Evolutionary conservation across 2,329 filamentous ascomycete genomes (phyloP).

Genomic region (Dactylellina drechsleri): DNA sequence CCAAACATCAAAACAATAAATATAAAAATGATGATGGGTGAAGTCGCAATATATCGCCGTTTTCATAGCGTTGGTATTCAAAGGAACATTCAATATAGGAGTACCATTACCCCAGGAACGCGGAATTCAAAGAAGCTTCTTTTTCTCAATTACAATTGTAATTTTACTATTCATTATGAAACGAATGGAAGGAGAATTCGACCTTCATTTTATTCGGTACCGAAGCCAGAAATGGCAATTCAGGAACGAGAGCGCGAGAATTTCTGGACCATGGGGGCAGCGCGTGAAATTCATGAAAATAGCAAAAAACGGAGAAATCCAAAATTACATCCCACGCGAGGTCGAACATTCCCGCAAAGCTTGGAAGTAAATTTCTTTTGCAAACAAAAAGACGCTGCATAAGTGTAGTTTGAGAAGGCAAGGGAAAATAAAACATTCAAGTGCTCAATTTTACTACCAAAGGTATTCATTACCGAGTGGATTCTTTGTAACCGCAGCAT

Average conservation of each 20-base stretch:
- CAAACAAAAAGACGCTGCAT: too few species aligned
- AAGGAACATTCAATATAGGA: too few species aligned
- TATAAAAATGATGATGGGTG: too few species aligned
- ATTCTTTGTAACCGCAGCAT: slow-evolving; percentile 30
- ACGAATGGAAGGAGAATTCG: not conserved
- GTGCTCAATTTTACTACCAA: not conserved
- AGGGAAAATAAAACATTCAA: not conserved
- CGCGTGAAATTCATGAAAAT: slow-evolving; percentile 11
- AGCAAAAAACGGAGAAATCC: slow-evolving; percentile 22
- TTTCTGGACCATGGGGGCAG: not conserved
- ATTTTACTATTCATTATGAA: not conserved
- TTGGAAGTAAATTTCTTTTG: too few species aligned
- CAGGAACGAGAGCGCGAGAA: slow-evolving; percentile 26
- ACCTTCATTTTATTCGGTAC: slow-evolving; percentile 24
- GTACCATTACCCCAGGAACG: too few species aligned
- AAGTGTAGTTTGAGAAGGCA: not conserved
- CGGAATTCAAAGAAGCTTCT: too few species aligned
- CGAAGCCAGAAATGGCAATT: slow-evolving; percentile 24
- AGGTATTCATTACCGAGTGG: slow-evolving; percentile 14
- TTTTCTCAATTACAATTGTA: not conserved
- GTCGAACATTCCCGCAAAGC: slow-evolving; percentile 28
- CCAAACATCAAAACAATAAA: too few species aligned
- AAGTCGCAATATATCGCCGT: too few species aligned
- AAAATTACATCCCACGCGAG: slow-evolving; percentile 54
- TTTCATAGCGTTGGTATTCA: too few species aligned